Evolutionary conservation across 2,329 filamentous ascomycete genomes (phyloP).

Genomic region (Venturia pyrina): DNA sequence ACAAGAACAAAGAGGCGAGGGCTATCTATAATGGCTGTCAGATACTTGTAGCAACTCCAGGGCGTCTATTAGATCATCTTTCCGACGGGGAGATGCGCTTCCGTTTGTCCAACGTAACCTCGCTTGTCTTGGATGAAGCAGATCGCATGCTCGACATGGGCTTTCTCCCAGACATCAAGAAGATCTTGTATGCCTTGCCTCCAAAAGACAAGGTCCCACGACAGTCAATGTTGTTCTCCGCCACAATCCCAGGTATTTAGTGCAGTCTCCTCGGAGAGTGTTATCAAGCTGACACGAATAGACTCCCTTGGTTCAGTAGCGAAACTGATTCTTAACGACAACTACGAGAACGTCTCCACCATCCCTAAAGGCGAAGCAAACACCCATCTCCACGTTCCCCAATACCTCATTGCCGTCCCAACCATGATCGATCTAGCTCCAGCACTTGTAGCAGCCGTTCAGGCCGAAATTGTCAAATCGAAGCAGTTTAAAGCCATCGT

Average conservation of each 20-base stretch:
- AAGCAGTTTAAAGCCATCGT: conserved; percentile 60
- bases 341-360: conserved; percentile 80
- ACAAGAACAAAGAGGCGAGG: conserved; percentile 45
- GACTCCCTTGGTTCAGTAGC: not conserved
- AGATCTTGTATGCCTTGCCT: conserved; percentile 67
- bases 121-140: conserved; percentile 86
- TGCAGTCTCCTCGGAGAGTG: conserved; percentile 44
- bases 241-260: conserved; percentile 87
- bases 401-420: conserved; percentile 64
- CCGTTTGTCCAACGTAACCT: conserved; percentile 63
- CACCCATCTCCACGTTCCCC: conserved; percentile 79
- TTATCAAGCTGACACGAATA: conserved; percentile 26
- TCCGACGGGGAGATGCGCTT: conserved; percentile 69
- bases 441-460: conserved; percentile 48
- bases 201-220: conserved; percentile 52
- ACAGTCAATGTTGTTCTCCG: conserved; percentile 98
- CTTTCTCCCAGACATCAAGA: conserved; percentile 91
- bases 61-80: conserved; percentile 89
- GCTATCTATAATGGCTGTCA: conserved; percentile 51
- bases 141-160: conserved; percentile 98
- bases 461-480: conserved; percentile 49
- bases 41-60: conserved; percentile 89
- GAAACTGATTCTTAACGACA: conserved; percentile 41
- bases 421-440: conserved; percentile 35
- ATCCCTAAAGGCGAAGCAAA: conserved; percentile 75